Base-by-base conservation (phyloP, 2,329 filamentous ascomycete species). In the Fusarium mexicanum region DNA sequence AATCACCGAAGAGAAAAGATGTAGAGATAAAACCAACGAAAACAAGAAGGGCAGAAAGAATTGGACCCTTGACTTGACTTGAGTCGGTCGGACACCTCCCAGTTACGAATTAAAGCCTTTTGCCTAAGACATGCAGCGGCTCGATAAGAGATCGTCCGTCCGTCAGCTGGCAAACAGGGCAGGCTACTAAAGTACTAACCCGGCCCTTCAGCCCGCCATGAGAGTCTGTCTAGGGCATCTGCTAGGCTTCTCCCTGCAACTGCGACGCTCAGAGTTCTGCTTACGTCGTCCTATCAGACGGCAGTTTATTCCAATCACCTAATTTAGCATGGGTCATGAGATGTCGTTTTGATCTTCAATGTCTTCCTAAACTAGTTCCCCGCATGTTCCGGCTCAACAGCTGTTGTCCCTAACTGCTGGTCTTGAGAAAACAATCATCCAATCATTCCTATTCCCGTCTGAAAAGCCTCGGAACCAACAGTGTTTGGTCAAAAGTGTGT, bases 281-380 rank as follows among this genome's bases (percentile, higher is more conserved):
- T 72, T 68, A 68, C 51, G 62, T 55, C 31, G 60, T 35, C 70
- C 72, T 74, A 75, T 75, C 68, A 75, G 50, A 59, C 48, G 26
- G 31, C 47, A 59, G 29, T 48, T 59, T 47, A 69, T 41, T 74
- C 59, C 57, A 74, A 61, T 75, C 55, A 41, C 70, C 64, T 61
- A 54, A 40, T 66, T 20, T 41, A 48, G 58, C 38, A 57, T 43
- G 43, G 67, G 61, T 64, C 60, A 59, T 47, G 26, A 46, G 44
- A 20, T 57, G 29, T 67, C 59, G 35, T 55, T 69, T 31, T 38
- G 48, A 61, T 67, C 43, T 48, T 64, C 64, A 50, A 22, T 50
- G 35, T 48, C 48, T n/a, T 71, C 46, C 44, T 50, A 50, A 50
- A 29, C 24, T 43, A 37, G 47, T 46, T 53, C 26, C 66, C 68